phyloP scores from a whole-genome alignment of 1,284 basidiomycete species.

The Cryptococcus maquisensis region DNA sequence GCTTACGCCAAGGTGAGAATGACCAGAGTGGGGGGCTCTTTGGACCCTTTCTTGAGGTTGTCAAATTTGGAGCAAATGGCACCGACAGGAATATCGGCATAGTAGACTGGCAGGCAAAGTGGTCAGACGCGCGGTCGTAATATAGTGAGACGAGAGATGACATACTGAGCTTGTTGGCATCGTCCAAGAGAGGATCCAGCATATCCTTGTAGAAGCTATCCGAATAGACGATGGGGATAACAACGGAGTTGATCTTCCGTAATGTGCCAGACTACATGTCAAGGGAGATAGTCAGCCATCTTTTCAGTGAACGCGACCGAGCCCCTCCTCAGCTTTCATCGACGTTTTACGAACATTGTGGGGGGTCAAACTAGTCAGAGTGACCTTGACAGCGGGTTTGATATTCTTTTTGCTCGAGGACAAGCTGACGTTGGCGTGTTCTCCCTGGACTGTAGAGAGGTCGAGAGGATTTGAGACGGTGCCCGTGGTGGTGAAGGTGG shows the following conservation, averaged over 20 bases:
- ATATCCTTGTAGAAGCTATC: constrained; percentile 49
- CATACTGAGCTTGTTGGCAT: constrained; percentile 48
- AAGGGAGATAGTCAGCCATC: not conserved
- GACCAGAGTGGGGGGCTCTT: constrained; percentile 35
- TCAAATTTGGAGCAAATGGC: constrained; percentile 41
- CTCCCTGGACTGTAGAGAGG: constrained; percentile 31
- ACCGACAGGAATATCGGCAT: constrained; percentile 48
- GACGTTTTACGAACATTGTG: constrained; percentile 40
- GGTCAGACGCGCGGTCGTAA: not conserved
- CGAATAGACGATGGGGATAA: constrained; percentile 46
- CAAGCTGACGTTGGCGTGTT: constrained; percentile 31
- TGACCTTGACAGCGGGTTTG: constrained; percentile 45
- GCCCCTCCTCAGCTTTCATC: not conserved
- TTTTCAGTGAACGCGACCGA: too few species aligned
- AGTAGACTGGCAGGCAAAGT: constrained; percentile 35
- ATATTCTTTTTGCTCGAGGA: constrained; percentile 22
- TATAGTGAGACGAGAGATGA: not conserved
- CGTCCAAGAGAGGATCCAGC: constrained; percentile 40
- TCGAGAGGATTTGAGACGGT: constrained; percentile 43
- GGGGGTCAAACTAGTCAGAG: constrained; percentile 45
- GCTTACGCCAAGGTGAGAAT: constrained; percentile 47
- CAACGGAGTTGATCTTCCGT: constrained; percentile 44
- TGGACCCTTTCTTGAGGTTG: constrained; percentile 27
- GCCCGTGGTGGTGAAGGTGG: constrained; percentile 36
- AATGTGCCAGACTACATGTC: constrained; percentile 40